Base-by-base conservation (phyloP, 768 basidiomycete genomes). In the Lanmaoa pseudosensibilis region DNA sequence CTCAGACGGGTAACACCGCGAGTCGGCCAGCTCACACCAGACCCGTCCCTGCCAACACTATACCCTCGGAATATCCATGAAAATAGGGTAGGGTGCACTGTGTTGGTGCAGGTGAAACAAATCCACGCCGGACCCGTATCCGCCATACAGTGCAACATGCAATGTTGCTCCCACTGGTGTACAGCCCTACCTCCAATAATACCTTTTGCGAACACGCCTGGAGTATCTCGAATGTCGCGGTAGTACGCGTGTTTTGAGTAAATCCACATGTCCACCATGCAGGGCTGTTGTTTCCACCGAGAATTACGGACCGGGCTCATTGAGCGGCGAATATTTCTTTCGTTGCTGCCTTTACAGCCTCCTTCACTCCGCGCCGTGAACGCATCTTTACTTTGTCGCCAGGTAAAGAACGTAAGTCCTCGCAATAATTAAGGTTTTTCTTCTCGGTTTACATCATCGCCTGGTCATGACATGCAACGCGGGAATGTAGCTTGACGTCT, bases 401-500 rank as follows among this genome's bases (percentile, higher is more conserved):
- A 68, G 52, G 60, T 50, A 12, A 43, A 48, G 41, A 59, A 70
- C 65, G 67, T 68, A 70, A 70, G 58, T 63, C 57, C 41, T 46
- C 56, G 40, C 49, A 56, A 36, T 11, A 54, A 55, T 58, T 55
- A 51, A 46, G 19, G 12, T 19, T 53, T 59, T 50, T 43, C 19
- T 62, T 53, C 38, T 58, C 45, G 40, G 25, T 57, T 55, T 50
- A 58, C 52, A 47, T 61, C 68, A 60, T 52, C 38, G 40, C 32
- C 54, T 46, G 34, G 50, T 52, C 46, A 46, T 43, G 49, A 47
- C 21, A 44, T 47, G 40, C 40, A 45, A 56, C 23, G 50, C 34
- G n/a, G 46, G 45, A 38, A 32, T 19, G 39, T 39, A 34, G 60
- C n/a, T n/a, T 40, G 27, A 32, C 48, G 23, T 52, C 19, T 46